Base-by-base conservation (phyloP, 1,284 basidiomycete genomes). In the Leucoagaricus sp. region DNA sequence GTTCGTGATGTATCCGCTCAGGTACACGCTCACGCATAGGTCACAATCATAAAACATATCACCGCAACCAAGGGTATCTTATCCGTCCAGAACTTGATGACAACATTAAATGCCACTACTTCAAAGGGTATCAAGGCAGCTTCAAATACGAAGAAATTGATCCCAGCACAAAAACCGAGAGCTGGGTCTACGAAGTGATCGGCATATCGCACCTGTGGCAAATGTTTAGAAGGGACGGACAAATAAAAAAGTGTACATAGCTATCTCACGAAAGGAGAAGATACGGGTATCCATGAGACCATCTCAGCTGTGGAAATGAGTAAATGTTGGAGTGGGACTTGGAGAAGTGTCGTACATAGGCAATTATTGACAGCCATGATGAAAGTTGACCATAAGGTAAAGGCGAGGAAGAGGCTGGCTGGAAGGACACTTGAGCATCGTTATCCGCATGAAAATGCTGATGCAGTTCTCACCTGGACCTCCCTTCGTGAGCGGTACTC, bases 231-330 rank as follows among this genome's bases (percentile, higher is more conserved):
- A 3, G 26, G 9, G 12, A 13, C 17, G 25, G 10, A 12, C 13
- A 23, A n/a, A 19, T 17, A 4, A 7, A 13, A 17, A 13, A 25
- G 28, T 45, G 42, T 26, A 52, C 42, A 40, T 47, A 41, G 19
- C 13, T 36, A 57, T 62, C 75, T 42, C 58, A 79, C 75, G 58
- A 80, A 80, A 17, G 79, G 78, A 2, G 79, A 78, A 17, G 76
- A 74, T 55, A 81, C 75, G 4, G 79, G 79, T 25, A 81, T 79
- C 75, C 75, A 81, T 29, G 76, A 75, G 33, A 80, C 77, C 79
- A 81, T 80, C 64, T 81, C 79, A 42, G 76, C 79, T 80, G 56
- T 19, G 34, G 34, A 41, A n/a, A 52, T 21, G 25, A 36, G 17
- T 25, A 26, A 26, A 29, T 29, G 28, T 28, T 25, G n/a, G 40